Evolutionary conservation across 768 basidiomycete species (phyloP), one percentile per base, ranked within the genome.

Genomic region (Aureoboletus auriporus): DNA sequence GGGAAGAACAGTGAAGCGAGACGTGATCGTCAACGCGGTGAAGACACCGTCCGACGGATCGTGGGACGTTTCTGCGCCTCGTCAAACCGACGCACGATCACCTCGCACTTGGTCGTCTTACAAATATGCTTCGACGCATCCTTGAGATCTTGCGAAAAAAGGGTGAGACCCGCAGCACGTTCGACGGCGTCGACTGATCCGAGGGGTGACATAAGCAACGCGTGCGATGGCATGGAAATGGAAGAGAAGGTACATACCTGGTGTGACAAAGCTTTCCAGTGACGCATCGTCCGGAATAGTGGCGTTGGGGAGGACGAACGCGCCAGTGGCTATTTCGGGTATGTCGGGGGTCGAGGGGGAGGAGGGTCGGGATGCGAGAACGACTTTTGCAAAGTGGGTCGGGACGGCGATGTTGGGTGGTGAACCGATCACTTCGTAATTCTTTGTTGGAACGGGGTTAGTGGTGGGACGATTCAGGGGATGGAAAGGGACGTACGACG

Each of bases 381-480:
- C 83, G 29, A 97, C 94, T 67, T 98, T 98, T 29, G 95, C 94
- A 65, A 98, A 98, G 65, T 99, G 96, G 6, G 96, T 98, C 2
- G 96, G 96, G 14, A 99, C 96, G 42, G 89, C 75, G 50, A 97
- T 74, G 60, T 88, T 91, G 10, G 93, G 92, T 10, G 93, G 91
- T 14, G 78, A 78, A 0, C 96, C 96, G 56, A 99, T 98, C 37
- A 99, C 87, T 75, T 99, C 95, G 64, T 98, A 83, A 4, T 79
- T 84, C 93, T 97, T 30, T 2, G 20, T 23, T 23, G 20, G 20
- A 23, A 23, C 20, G 20, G 4, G 20, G 38, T n/a, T 26, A 11
- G 20, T 33, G 23, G 8, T 14, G 36, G 6, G 7, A 5, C 8
- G 39, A 35, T 9, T 49, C 17, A 35, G 39, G 31, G 33, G 45